Conservation (phyloP, 2,329 filamentous ascomycete species). For the Penicillium thymicola region DNA sequence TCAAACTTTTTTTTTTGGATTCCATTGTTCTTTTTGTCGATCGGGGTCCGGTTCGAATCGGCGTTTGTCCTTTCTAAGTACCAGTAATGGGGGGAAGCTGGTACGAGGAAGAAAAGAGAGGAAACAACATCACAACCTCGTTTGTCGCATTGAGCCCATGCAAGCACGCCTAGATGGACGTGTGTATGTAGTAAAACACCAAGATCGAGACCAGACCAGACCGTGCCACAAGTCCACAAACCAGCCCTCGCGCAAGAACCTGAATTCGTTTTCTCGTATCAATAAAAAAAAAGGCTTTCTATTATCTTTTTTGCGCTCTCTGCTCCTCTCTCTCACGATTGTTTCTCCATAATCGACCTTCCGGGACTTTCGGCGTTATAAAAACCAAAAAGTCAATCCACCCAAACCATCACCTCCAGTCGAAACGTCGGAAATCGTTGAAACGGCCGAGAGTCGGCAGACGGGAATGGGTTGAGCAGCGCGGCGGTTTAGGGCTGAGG, state of each 20-base stretch:
- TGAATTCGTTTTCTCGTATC: slow-evolving; percentile 28
- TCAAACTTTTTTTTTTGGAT: slow-evolving; percentile 33
- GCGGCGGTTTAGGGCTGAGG: slow-evolving; percentile 23
- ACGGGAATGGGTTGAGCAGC: slow-evolving; percentile 14
- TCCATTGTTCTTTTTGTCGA: slow-evolving; percentile 28
- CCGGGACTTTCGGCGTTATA: slow-evolving; percentile 12
- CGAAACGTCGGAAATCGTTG: slow-evolving; percentile 13
- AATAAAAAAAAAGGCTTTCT: slow-evolving; percentile 20
- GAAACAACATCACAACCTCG: slow-evolving; percentile 31
- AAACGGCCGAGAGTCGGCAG: slow-evolving; percentile 12
- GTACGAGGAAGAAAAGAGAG: slow-evolving; percentile 15
- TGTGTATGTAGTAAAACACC: slow-evolving; percentile 29
- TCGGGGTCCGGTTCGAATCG: slow-evolving; percentile 17
- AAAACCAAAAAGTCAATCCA: slow-evolving; percentile 18
- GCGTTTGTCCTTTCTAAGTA: slow-evolving; percentile 17
- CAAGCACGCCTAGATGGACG: slow-evolving; percentile 24
- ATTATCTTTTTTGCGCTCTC: slow-evolving; percentile 25
- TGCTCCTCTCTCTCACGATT: slow-evolving; percentile 28
- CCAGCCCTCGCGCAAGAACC: slow-evolving; percentile 26
- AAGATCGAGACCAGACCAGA: slow-evolving; percentile 27
- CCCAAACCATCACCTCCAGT: slow-evolving; percentile 16
- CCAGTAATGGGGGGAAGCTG: slow-evolving; percentile 10
- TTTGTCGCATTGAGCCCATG: slow-evolving; percentile 35
- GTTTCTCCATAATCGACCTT: slow-evolving; percentile 22
- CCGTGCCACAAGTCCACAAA: slow-evolving; percentile 23